A percentile compares a stretch with the other conserved stretches of the same genome.
phyloP scores from a whole-genome alignment of 2,329 filamentous ascomycete genomes.

The Ascochyta fabae region DNA sequence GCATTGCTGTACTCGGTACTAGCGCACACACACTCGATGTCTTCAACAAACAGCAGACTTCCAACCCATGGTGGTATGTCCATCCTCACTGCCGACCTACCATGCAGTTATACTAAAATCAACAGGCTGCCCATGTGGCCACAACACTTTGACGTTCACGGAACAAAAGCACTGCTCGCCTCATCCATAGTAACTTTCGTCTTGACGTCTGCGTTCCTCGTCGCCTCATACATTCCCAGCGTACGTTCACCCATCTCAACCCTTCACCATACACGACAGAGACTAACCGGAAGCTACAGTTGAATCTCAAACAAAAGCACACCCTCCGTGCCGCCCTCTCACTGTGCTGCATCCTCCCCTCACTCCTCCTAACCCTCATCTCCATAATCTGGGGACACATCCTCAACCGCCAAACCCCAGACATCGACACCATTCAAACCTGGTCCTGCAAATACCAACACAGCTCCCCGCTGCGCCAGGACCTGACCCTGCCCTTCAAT shows the following conservation, averaged over 20 bases:
- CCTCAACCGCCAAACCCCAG: constrained; percentile 43
- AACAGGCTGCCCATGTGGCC: constrained; percentile 53
- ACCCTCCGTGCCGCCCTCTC: constrained; percentile 49
- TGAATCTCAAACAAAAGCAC: constrained; percentile 42
- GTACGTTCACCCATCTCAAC: constrained; percentile 25
- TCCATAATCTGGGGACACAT: constrained; percentile 51
- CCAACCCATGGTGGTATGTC: constrained; percentile 53
- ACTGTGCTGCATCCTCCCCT: constrained; percentile 46
- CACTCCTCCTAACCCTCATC: constrained; percentile 49
- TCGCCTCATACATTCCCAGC: constrained; percentile 43
- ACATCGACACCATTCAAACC: constrained; percentile 49
- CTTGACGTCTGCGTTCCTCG: constrained; percentile 47
- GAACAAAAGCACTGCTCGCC: constrained; percentile 52
- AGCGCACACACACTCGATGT: constrained; percentile 52
- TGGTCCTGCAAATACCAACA: constrained; percentile 50
- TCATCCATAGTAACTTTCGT: constrained; percentile 48
- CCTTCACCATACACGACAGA: not conserved
- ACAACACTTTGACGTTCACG: constrained; percentile 54
- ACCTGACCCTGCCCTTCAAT: constrained; percentile 31
- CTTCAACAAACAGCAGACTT: constrained; percentile 51
- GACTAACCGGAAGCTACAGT: constrained; percentile 28
- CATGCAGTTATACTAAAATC: not conserved
- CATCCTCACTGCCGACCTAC: not conserved
- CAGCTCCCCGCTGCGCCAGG: constrained; percentile 28
- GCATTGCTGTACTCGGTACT: constrained; percentile 52